phyloP scores from a whole-genome alignment of 1,139 yeast genomes.

The Yamadazyma triangularis region DNA sequence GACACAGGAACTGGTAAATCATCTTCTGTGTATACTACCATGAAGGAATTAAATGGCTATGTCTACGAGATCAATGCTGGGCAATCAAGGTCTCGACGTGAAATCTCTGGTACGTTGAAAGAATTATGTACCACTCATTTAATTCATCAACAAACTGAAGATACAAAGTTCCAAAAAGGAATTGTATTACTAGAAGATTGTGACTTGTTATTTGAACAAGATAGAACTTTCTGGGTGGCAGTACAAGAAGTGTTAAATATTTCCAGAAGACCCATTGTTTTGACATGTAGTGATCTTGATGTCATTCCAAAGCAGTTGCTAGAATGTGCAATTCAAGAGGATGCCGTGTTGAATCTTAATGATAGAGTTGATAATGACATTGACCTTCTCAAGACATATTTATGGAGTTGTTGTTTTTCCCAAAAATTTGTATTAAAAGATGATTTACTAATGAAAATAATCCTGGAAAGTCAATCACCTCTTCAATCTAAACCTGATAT shows the following conservation, averaged over 20 bases:
- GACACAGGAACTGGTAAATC: conserved; percentile 78
- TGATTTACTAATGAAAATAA: conserved; percentile 26
- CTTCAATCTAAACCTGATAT: conserved; percentile 34
- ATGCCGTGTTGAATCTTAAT: conserved; percentile 29
- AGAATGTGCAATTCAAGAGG: conserved; percentile 40
- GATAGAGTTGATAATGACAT: conserved; percentile 14
- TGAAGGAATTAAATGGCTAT: conserved; percentile 61
- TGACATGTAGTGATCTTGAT: conserved; percentile 62
- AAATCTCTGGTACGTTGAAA: conserved; percentile 57
- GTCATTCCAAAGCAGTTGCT: conserved; percentile 53
- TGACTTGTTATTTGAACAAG: conserved; percentile 76
- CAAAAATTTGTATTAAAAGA: conserved; percentile 35
- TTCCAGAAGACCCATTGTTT: conserved; percentile 73
- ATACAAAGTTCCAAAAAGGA: conserved; percentile 51
- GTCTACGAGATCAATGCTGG: conserved; percentile 82
- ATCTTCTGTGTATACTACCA: conserved; percentile 65
- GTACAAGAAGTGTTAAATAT: conserved; percentile 59
- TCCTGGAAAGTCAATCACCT: conserved; percentile 16
- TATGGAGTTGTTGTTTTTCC: conserved; percentile 38
- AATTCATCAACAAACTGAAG: conserved; percentile 48
- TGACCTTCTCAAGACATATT: conserved; percentile 20
- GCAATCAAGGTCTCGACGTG: conserved; percentile 67
- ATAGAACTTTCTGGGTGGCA: conserved; percentile 75
- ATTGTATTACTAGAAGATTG: conserved; percentile 82
- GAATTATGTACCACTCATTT: conserved; percentile 85